These are phyloP conservation scores for Amylostereum areolatum DNA, from an alignment of 1,284 basidiomycete species.

Conservation along the genomic window DNA sequence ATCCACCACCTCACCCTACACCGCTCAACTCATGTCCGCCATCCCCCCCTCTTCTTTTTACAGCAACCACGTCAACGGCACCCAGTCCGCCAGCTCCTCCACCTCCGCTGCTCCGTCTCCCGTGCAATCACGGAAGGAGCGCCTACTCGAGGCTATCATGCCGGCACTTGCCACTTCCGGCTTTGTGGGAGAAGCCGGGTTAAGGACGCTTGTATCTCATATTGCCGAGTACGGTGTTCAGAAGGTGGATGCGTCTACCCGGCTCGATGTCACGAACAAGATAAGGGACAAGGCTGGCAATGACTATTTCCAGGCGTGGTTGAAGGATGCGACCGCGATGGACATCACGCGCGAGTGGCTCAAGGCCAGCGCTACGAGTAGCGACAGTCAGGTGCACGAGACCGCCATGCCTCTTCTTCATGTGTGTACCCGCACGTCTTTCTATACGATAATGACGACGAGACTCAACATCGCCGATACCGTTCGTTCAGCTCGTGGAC, in stretches of 20 bases:
- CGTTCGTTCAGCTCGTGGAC: slow-evolving; percentile 61
- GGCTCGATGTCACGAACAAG: slow-evolving; percentile 66
- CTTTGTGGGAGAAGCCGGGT: slow-evolving; percentile 42
- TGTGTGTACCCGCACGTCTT: slow-evolving; percentile 40
- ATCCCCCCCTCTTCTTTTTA: slow-evolving; percentile 35
- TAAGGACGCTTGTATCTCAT: slow-evolving; percentile 40
- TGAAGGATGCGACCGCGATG: slow-evolving; percentile 64
- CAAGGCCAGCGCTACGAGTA: slow-evolving; percentile 53
- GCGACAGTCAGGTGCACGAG: slow-evolving; percentile 55
- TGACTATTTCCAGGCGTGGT: slow-evolving; percentile 79
- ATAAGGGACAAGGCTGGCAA: slow-evolving; percentile 78
- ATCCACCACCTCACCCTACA: slow-evolving; percentile 61
- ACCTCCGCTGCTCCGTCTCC: slow-evolving; percentile 17
- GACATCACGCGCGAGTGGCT: slow-evolving; percentile 76
- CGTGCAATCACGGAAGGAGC: slow-evolving; percentile 31
- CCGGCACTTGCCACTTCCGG: slow-evolving; percentile 46
- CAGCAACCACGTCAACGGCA: slow-evolving; percentile 16
- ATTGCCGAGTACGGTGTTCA: slow-evolving; percentile 53
- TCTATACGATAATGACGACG: too few species aligned
- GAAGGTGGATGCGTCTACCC: slow-evolving; percentile 54
- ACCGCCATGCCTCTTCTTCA: slow-evolving; percentile 79
- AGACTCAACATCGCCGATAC: too few species aligned
- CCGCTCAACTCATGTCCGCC: slow-evolving; percentile 45
- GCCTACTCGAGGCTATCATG: slow-evolving; percentile 43
- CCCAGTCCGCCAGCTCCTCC: slow-evolving; percentile 15